Percentiles rank a stretch among this genome's conserved stretches.
Conservation (phyloP, 352 stramenopile species). For the Albugo candida region DNA sequence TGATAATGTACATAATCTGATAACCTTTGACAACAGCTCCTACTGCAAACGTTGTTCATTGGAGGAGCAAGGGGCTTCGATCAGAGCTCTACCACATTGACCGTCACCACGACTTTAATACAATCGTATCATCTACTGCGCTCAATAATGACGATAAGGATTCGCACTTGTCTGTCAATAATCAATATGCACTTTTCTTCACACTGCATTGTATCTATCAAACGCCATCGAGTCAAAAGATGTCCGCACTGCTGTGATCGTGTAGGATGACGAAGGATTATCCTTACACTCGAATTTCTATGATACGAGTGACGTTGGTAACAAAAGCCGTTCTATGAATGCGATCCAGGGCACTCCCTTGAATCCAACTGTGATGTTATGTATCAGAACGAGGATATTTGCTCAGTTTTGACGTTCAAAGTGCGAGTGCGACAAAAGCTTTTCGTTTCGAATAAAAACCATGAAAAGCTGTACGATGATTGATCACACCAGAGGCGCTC, state of each 20-base stretch:
- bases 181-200: too few relatives aligned
- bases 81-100: too few relatives aligned
- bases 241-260: constrained; percentile 47
- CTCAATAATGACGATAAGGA: too few relatives aligned
- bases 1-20: too few relatives aligned
- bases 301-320: constrained; percentile 22
- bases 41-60: too few relatives aligned
- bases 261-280: constrained; percentile 34
- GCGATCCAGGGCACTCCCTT: neutral
- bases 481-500: constrained; percentile 66
- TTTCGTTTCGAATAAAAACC: constrained; percentile 60
- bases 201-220: too few relatives aligned
- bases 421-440: constrained; percentile 24
- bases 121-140: too few relatives aligned
- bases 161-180: too few relatives aligned
- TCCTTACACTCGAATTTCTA: constrained; percentile 60
- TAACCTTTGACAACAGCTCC: too few relatives aligned
- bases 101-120: too few relatives aligned
- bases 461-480: constrained; percentile 77
- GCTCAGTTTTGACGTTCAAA: constrained; percentile 35
- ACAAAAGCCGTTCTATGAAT: neutral
- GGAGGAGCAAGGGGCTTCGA: too few relatives aligned
- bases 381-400: constrained; percentile 35
- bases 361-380: neutral
- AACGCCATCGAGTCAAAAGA: too few relatives aligned